A percentile compares a stretch with the other conserved stretches of the same genome.
These are phyloP conservation scores for Graphilbum ipis-grandicollis DNA, from an alignment of 2,329 filamentous ascomycete species.

Conservation along the genomic window DNA sequence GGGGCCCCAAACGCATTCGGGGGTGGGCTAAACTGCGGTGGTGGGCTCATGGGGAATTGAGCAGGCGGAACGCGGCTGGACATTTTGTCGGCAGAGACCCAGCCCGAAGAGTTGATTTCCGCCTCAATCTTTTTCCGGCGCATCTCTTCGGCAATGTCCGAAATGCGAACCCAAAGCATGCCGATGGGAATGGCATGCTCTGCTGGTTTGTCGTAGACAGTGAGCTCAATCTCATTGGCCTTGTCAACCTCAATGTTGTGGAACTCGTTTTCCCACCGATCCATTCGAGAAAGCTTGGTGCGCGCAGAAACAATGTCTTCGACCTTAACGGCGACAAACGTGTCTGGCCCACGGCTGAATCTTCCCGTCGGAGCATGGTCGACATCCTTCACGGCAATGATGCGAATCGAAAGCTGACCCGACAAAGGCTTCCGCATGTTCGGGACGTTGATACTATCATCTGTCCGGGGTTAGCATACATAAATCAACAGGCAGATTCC, in stretches of 20 bases:
- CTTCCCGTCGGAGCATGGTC: constrained; percentile 74
- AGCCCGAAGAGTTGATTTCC: constrained; percentile 84
- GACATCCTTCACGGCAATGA: constrained; percentile 82
- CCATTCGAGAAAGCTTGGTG: constrained; percentile 69
- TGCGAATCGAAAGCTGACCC: constrained; percentile 70
- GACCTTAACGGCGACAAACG: constrained; percentile 90
- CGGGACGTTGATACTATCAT: constrained; percentile 90
- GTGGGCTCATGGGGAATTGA: constrained; percentile 41
- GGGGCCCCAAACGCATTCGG: constrained; percentile 21
- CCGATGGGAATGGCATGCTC: constrained; percentile 86
- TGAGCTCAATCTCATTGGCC: constrained; percentile 95
- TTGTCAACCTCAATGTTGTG: constrained; percentile 94
- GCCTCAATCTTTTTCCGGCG: constrained; percentile 92
- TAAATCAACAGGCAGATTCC: neutral
- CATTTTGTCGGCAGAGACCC: constrained; percentile 97
- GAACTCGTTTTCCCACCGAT: constrained; percentile 81
- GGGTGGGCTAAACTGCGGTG: constrained; percentile 25
- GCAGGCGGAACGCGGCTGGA: constrained; percentile 23
- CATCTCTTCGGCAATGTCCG: constrained; percentile 95
- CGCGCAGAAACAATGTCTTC: constrained; percentile 84
- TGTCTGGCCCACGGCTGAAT: constrained; percentile 84
- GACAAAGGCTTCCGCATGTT: constrained; percentile 93
- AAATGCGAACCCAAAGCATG: constrained; percentile 90
- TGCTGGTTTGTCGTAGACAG: constrained; percentile 87
- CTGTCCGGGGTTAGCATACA: constrained; percentile 26